These are phyloP conservation scores for Diplotaxis tenuifolia DNA, from an alignment of 345 rosid species.

Conservation along the genomic window DNA sequence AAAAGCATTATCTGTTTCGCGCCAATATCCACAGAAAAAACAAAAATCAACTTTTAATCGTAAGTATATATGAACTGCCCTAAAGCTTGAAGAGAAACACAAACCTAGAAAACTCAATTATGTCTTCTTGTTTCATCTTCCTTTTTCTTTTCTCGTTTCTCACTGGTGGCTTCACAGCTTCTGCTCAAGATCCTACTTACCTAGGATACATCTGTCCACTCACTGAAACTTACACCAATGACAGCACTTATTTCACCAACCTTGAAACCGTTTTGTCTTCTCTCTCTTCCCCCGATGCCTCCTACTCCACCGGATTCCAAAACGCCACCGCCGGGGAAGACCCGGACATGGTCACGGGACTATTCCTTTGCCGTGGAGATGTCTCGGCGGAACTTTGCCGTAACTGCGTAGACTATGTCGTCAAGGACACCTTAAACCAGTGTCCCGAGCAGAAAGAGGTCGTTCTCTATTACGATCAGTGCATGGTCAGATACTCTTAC, in stretches of 20 bases:
- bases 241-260: slow-evolving; percentile 20
- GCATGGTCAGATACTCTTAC: not conserved
- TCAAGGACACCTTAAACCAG: not conserved
- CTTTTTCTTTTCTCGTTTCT: not conserved
- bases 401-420: not conserved
- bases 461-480: not conserved
- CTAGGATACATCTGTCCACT: not conserved
- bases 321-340: not conserved
- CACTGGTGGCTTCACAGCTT: not conserved
- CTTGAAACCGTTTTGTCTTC: slow-evolving; percentile 7
- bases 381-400: not conserved
- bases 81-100: not conserved
- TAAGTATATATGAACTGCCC: not conserved
- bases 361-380: not conserved
- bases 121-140: not conserved
- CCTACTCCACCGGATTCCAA: not conserved
- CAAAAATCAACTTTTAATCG: not conserved
- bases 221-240: not conserved
- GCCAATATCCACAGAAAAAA: not conserved
- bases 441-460: not conserved
- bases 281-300: not conserved
- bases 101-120: not conserved
- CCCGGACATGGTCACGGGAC: not conserved
- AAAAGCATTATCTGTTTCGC: not conserved
- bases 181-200: not conserved